Base-by-base conservation (phyloP, 2,329 filamentous ascomycete species). In the Boeremia lycopersici region DNA sequence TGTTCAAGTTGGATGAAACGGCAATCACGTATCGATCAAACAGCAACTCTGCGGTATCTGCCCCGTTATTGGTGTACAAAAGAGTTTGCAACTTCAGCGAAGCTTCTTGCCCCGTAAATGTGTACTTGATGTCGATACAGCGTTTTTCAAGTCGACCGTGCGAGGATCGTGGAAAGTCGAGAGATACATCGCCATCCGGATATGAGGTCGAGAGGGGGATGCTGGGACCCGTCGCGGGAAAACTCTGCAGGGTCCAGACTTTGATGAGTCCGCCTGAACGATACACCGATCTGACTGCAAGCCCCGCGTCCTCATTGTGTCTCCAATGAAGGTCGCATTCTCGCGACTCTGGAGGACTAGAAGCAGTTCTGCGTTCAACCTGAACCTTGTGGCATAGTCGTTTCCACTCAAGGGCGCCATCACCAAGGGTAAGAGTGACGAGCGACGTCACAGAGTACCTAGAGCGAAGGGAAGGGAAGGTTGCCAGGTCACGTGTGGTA, bases 11-110 rank as follows among this genome's bases (percentile, higher is more conserved):
- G 0, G 67, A 71, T 1, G 64, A 70, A 11, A 73, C 63, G 0
- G 53, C 62, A 2, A 57, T 4, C 7, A 73, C 53, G 4, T 60
- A 61, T 6, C 65, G 63, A 41, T 73, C 69, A 43, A 61, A 72
- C 25, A 69, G 54, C 10, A 73, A 44, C 13, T 68, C 60, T 8
- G 67, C 70, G 19, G 44, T 36, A 13, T 70, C 65, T 34, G 58
- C 59, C 23, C 62, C 64, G 42, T 72, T 69, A 51, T 70, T 71
- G n/a, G 69, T 71, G 44, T 73, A 73, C 3, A 73, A 58, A 10
- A 73, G 48, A 9, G 67, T 72, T 45, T 72, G 70, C 12, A 73
- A 56, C n/a, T 59, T 63, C 9, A 44, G 29, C 4, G 60, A 61
- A 3, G 60, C 46, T 23, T 59, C 62, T 3, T 41, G 51, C 8